Conservation (phyloP, 164 flowering plant species). For the Dillenia turbinata region DNA sequence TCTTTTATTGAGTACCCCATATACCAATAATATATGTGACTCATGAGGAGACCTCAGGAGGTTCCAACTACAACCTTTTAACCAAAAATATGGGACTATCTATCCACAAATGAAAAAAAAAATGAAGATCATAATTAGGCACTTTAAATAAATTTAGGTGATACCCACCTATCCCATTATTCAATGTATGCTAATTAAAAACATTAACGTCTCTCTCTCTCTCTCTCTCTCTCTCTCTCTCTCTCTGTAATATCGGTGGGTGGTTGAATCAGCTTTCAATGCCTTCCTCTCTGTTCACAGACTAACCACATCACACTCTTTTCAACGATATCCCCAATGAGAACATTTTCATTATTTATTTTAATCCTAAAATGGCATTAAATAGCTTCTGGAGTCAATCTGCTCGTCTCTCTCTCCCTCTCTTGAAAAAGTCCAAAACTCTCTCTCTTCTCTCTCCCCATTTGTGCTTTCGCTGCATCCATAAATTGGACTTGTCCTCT, state of each 20-base stretch:
- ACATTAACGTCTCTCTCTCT: too few relatives aligned
- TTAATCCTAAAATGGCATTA: not conserved
- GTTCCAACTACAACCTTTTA: too few relatives aligned
- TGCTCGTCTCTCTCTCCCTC: not conserved
- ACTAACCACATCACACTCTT: slow-evolving; percentile 6
- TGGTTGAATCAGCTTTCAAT: slow-evolving; percentile 19
- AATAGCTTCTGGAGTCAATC: not conserved
- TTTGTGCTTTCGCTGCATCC: slow-evolving; percentile 3
- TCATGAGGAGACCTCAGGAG: too few relatives aligned
- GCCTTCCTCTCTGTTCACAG: not conserved
- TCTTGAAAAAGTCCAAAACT: not conserved
- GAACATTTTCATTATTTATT: not conserved
- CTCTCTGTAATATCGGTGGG: slow-evolving; percentile 14
- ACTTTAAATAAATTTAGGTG: too few relatives aligned
- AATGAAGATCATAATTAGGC: too few relatives aligned
- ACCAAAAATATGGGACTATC: too few relatives aligned
- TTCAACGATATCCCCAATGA: slow-evolving; percentile 7
- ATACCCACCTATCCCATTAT: too few relatives aligned
- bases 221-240: too few relatives aligned
- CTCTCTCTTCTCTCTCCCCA: not conserved
- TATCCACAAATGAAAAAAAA: too few relatives aligned
- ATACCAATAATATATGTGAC: too few relatives aligned
- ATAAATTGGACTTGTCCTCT: slow-evolving; percentile 4
- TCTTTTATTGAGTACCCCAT: too few relatives aligned
- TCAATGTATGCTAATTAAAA: too few relatives aligned